Conservation (phyloP, 23 red algal species). For the Rhodosorus marinus region DNA sequence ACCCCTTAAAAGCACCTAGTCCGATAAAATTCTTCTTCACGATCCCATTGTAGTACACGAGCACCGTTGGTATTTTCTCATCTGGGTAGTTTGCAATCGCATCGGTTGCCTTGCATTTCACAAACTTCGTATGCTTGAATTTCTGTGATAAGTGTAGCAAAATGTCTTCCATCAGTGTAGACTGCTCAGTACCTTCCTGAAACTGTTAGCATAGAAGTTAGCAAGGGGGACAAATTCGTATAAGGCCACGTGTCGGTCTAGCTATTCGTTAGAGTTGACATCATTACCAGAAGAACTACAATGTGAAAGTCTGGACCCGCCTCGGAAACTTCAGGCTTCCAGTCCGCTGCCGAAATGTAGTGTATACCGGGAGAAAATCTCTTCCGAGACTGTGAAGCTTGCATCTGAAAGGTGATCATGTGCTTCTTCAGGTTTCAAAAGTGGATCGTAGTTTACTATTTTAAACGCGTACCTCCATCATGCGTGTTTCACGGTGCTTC, state of each 20-base stretch:
- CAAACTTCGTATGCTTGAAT: constrained; percentile 47
- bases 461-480: constrained; percentile 44
- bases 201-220: constrained; percentile 29
- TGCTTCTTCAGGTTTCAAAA: no score
- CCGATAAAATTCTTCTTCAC: constrained; percentile 43
- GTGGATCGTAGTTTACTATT: constrained; percentile 9
- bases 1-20: constrained; percentile 9
- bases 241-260: background rate
- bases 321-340: constrained; percentile 61
- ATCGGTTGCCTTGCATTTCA: constrained; percentile 42
- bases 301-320: constrained; percentile 25
- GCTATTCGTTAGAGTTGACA: constrained; percentile 1
- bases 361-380: constrained; percentile 38
- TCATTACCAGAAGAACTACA: constrained; percentile 36
- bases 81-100: constrained; percentile 72
- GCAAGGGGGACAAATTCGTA: background rate
- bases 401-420: no score
- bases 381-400: no score
- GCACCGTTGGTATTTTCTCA: constrained; percentile 46
- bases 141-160: constrained; percentile 36
- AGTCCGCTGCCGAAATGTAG: constrained; percentile 41
- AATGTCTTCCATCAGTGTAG: constrained; percentile 27
- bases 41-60: constrained; percentile 53
- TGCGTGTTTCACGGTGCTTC: constrained; percentile 24
- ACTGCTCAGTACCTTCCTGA: constrained; percentile 26